Conservation (phyloP, 345 rosid species). For the Turritis glabra region DNA sequence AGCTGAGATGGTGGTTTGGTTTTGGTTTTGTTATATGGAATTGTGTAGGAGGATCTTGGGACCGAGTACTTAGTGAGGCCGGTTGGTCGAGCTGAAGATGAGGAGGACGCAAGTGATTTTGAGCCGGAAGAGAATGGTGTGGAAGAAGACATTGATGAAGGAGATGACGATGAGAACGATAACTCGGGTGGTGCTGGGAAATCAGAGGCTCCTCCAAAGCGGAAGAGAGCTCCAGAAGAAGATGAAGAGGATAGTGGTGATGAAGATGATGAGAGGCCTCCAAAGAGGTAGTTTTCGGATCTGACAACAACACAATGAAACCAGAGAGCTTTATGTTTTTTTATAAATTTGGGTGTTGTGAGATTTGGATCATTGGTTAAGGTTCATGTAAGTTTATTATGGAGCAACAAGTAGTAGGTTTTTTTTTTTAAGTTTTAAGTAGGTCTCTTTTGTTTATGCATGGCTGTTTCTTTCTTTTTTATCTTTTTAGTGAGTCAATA, state of each 20-base stretch:
- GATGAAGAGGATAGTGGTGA: conserved; percentile 65
- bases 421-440: conserved; percentile 28
- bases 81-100: conserved; percentile 76
- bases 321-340: conserved; percentile 9
- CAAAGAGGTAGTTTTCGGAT: conserved; percentile 68
- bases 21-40: background rate
- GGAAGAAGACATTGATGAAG: conserved; percentile 59
- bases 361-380: conserved; percentile 40
- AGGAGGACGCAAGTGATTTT: conserved; percentile 88
- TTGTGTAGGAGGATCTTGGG: conserved; percentile 66
- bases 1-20: background rate
- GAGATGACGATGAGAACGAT: conserved; percentile 52
- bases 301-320: conserved; percentile 8
- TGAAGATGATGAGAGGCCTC: conserved; percentile 81
- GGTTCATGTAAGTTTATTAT: conserved; percentile 37
- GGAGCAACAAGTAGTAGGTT: conserved; percentile 30
- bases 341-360: conserved; percentile 15
- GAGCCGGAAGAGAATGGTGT: conserved; percentile 82
- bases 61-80: conserved; percentile 86
- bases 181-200: conserved; percentile 52
- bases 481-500: conserved; percentile 25
- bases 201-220: conserved; percentile 65
- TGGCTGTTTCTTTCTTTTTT: background rate
- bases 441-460: conserved; percentile 17
- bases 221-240: conserved; percentile 61